Evolutionary conservation across 208 protist genomes (phyloP), one percentile per base, ranked within the genome.

Genomic region (Wallacemonas sp.): DNA sequence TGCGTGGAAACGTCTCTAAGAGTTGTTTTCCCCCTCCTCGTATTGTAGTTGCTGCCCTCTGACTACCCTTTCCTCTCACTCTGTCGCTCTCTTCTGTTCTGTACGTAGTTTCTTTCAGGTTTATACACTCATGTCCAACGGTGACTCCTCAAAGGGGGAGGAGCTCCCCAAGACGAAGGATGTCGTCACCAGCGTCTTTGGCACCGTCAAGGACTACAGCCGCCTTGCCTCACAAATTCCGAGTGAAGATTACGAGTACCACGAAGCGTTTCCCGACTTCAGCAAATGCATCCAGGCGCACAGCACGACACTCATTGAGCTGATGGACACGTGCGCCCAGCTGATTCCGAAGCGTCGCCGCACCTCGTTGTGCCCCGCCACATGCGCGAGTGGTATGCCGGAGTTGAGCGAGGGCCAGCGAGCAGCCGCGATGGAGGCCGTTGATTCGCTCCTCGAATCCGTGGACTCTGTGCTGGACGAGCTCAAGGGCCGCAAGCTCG

Each of bases 391-490:
- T 19, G 64, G 67, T 16, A 65, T 54, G n/a, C 62, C 70, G 2
- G 65, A 56, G 32, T 64, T 95, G 11, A 56, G 27, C 1, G 85
- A 88, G 27, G 54, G 30, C 8, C 72, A 90, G 81, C 85, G 90
- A 21, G 72, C 70, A 19, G 73, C 72, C 1, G 83, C 90, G 14
- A 92, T 96, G 85, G 87, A 96, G 68, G 78, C 87, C 17, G 83
- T 92, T 23, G 90, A 96, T 65, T 93, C 90, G 27, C 60, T 93
- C 14, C 70, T 93, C 21, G 87, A 96, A 52, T 91, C 87, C 58
- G 90, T 96, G 12, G 90, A 93, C 69, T 74, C 78, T 12, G 68
- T 92, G 41, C 71, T 96, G 5, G 90, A 96, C 65, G 83, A 93
- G 52, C 49, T 93, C 32, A 81, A 79, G 38, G 90, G 90, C 2